phyloP scores from a whole-genome alignment of 257 asterid species.

The Solanum chaucha region DNA sequence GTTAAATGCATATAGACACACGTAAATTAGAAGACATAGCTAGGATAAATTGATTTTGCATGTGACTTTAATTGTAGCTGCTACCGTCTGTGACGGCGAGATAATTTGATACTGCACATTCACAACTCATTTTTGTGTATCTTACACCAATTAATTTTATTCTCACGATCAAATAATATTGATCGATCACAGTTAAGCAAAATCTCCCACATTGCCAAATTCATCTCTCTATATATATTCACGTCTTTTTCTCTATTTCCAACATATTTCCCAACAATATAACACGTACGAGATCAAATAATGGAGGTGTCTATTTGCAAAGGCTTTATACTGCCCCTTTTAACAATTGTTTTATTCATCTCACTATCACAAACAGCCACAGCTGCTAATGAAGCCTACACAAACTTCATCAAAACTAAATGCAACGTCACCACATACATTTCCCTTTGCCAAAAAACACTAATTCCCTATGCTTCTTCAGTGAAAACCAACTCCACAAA shows the following conservation, averaged over 20 bases:
- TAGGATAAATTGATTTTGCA: not conserved
- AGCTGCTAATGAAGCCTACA: not conserved
- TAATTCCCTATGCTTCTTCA: slow-evolving; percentile 40
- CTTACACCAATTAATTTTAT: not conserved
- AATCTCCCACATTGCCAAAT: not conserved
- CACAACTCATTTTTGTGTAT: not conserved
- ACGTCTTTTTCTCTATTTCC: not conserved
- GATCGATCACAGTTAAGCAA: not conserved
- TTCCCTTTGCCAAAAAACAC: slow-evolving; percentile 34
- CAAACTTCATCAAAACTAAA: slow-evolving; percentile 25
- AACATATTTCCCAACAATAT: not conserved
- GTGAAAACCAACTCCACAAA: slow-evolving; percentile 27
- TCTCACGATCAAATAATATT: not conserved
- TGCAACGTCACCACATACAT: slow-evolving; percentile 52
- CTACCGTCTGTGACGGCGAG: not conserved
- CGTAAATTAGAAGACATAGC: not conserved
- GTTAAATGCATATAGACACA: not conserved
- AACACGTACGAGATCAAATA: not conserved
- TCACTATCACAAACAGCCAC: not conserved
- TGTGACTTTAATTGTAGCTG: not conserved
- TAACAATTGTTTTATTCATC: not conserved
- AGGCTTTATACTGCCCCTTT: not conserved
- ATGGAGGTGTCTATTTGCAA: not conserved
- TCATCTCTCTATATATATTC: not conserved
- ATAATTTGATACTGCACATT: not conserved